Evolutionary conservation across 2,329 filamentous ascomycete species (phyloP).

Genomic region (Apiospora hydei): DNA sequence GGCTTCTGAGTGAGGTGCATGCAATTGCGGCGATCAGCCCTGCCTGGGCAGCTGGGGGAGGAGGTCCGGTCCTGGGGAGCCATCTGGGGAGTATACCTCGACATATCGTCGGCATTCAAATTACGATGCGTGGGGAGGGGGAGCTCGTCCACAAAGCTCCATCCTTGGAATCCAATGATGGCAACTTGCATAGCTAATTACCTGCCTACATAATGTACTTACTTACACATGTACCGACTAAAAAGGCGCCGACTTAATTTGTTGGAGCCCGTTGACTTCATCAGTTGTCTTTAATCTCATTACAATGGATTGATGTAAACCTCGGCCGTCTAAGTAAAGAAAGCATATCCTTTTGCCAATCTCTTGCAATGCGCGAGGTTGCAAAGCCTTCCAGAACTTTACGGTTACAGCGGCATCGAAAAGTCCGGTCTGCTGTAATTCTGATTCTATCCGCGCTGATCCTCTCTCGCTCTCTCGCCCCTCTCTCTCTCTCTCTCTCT

Average conservation of each 20-base stretch:
- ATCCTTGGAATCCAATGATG: conserved; percentile 16
- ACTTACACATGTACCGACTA: conserved; percentile 10
- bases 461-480: neutral
- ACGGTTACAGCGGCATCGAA: neutral
- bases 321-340: neutral
- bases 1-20: conserved; percentile 2
- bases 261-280: conserved; percentile 12
- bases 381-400: neutral
- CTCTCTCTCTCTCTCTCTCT: too few relatives aligned
- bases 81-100: neutral
- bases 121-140: neutral
- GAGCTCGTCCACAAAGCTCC: conserved; percentile 17
- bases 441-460: neutral
- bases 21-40: neutral
- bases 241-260: conserved; percentile 12
- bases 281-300: neutral
- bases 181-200: neutral
- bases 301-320: neutral
- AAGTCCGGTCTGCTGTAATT: neutral
- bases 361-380: neutral
- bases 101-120: conserved; percentile 15
- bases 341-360: neutral
- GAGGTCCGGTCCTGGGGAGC: too few relatives aligned
- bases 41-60: too few relatives aligned
- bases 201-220: too few relatives aligned